phyloP scores from a whole-genome alignment of 306 rosid species.

The Fragaria vesca region DNA sequence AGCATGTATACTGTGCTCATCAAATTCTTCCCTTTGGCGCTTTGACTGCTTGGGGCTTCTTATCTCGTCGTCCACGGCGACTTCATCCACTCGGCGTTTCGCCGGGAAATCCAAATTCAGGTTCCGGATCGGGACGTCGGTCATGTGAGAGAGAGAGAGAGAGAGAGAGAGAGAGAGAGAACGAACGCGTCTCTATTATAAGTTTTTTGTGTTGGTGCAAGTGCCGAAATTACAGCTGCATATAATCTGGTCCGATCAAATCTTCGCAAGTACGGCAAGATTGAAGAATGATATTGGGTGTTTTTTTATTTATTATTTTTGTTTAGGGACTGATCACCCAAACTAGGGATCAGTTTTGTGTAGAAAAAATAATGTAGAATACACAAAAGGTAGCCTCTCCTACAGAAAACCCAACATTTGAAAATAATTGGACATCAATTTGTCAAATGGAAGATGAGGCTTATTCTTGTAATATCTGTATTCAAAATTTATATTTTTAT shows the following conservation, averaged over 20 bases:
- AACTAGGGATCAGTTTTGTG: conserved; percentile 19
- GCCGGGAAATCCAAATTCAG: too few species aligned
- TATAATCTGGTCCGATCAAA: not conserved
- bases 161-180: too few species aligned
- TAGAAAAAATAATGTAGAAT: conserved; percentile 21
- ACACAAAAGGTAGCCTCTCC: conserved; percentile 54
- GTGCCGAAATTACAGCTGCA: not conserved
- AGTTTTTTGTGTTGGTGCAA: too few species aligned
- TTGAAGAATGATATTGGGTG: not conserved
- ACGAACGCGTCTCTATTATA: too few species aligned
- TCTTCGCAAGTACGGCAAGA: not conserved
- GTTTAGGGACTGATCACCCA: conserved; percentile 2
- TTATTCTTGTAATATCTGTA: conserved; percentile 27
- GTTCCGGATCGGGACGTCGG: too few species aligned
- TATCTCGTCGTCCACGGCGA: too few species aligned
- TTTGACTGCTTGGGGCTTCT: too few species aligned
- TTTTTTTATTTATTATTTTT: not conserved
- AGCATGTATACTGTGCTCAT: too few species aligned
- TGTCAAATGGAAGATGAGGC: conserved; percentile 73
- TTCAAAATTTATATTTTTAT: conserved; percentile 16
- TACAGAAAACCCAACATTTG: conserved; percentile 18
- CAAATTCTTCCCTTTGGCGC: too few species aligned
- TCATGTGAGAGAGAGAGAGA: too few species aligned
- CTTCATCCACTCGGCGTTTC: too few species aligned
- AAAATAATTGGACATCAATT: conserved; percentile 27